phyloP scores from a whole-genome alignment of 2,329 filamentous ascomycete genomes.

The Simplicillium sp. region DNA sequence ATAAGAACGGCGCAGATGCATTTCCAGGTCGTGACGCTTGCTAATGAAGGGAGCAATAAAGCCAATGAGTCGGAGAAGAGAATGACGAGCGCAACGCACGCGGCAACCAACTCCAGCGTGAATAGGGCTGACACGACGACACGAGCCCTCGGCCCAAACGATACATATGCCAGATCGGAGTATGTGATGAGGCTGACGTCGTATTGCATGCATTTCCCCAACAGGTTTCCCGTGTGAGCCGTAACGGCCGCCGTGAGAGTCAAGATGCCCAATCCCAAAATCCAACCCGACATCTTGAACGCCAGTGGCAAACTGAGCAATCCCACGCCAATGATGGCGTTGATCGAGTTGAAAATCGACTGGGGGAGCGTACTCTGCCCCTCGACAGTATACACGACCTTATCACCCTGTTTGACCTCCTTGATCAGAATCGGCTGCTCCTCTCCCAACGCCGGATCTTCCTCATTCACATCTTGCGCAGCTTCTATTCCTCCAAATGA shows the following conservation, averaged over 20 bases:
- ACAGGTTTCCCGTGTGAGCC: slow-evolving; percentile 73
- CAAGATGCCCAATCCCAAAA: slow-evolving; percentile 70
- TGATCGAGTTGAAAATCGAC: slow-evolving; percentile 94
- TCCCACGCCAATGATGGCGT: slow-evolving; percentile 84
- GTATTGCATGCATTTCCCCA: slow-evolving; percentile 82
- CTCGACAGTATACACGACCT: slow-evolving; percentile 72
- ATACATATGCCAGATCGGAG: slow-evolving; percentile 84
- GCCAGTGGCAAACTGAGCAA: slow-evolving; percentile 82
- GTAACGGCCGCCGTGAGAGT: slow-evolving; percentile 67
- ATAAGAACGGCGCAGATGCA: slow-evolving; percentile 70
- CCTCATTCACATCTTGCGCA: slow-evolving; percentile 10
- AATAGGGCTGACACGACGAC: slow-evolving; percentile 79
- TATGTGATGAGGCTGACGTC: slow-evolving; percentile 85
- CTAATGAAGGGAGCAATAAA: slow-evolving; percentile 61
- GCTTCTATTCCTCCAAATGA: slow-evolving; percentile 26
- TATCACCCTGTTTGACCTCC: slow-evolving; percentile 81
- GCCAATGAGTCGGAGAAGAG: slow-evolving; percentile 89
- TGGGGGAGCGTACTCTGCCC: slow-evolving; percentile 94
- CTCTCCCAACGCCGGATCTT: slow-evolving; percentile 40
- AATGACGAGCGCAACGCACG: slow-evolving; percentile 81
- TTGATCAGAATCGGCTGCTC: slow-evolving; percentile 75
- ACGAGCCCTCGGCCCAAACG: slow-evolving; percentile 75
- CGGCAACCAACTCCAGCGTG: slow-evolving; percentile 75
- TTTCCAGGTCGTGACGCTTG: slow-evolving; percentile 69
- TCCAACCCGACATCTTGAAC: slow-evolving; percentile 79